Percentiles rank a stretch among this genome's conserved stretches.
Conservation (phyloP, 75 land plant genomes). For the Selaginella moellendorffii region DNA sequence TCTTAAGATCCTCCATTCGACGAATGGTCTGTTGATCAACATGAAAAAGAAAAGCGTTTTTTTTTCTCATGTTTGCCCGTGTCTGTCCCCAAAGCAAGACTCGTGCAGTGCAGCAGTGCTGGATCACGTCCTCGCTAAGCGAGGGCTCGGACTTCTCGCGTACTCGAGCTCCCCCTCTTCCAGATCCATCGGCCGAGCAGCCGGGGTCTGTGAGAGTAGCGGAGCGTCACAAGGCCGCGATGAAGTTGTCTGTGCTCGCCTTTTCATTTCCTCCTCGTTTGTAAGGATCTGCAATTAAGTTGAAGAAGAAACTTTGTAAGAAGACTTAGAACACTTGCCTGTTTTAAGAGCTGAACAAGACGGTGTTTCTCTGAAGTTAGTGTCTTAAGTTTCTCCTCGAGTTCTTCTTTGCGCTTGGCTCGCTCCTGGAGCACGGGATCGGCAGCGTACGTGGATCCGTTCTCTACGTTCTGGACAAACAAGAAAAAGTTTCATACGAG, state of each 20-base stretch:
- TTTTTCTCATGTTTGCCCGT: neutral
- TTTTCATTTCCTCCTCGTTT: neutral
- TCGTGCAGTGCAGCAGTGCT: too few relatives aligned
- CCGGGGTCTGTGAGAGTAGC: neutral
- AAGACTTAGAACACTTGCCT: neutral
- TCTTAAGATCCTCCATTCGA: too few relatives aligned
- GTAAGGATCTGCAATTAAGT: neutral
- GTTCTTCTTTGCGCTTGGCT: neutral
- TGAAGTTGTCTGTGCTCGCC: neutral
- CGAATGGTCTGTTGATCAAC: too few relatives aligned
- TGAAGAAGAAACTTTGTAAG: neutral
- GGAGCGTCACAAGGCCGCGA: neutral
- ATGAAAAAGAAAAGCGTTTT: too few relatives aligned
- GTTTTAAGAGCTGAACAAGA: neutral
- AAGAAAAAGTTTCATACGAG: neutral
- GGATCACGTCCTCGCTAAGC: too few relatives aligned
- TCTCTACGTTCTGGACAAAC: neutral
- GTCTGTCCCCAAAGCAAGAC: neutral
- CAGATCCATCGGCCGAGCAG: neutral
- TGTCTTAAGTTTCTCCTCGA: neutral
- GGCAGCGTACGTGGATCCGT: neutral
- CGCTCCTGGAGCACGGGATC: neutral
- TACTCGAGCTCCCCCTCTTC: neutral
- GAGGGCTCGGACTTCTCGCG: neutral
- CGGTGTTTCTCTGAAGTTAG: neutral